Evolutionary conservation across 2,329 filamentous ascomycete genomes (phyloP), one percentile per base, ranked within the genome.

Genomic region (Colletotrichum camelliae): DNA sequence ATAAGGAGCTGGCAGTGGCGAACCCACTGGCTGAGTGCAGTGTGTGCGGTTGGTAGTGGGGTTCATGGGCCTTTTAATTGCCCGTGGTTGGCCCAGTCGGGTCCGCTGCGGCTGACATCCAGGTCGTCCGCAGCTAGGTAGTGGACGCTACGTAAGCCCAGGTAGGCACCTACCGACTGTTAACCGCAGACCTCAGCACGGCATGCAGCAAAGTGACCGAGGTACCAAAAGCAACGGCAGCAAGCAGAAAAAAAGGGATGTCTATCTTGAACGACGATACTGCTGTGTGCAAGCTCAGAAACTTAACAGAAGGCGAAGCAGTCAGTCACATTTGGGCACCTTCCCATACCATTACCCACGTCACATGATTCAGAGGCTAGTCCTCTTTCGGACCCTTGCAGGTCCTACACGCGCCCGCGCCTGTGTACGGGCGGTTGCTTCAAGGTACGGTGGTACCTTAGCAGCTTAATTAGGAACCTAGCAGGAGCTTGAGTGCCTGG

Each of bases 281-380:
- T 31, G 29, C 29, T 8, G 29, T 31, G 31, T 33, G 31, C 31
- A 33, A 33, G 31, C 31, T 33, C 31, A 33, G 31, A 33, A 31
- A 33, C 31, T 10, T 10, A 33, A 33, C 31, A 48, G 39, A n/a
- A 9, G 43, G 43, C n/a, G 43, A 52, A 12, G 43, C 43, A 21
- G n/a, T 52, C 27, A 60, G n/a, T 48, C 39, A 48, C 39, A 48
- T n/a, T 48, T 18, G 18, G 21, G 43, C 43, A 52, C n/a, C 43
- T 21, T 13, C 24, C 21, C 33, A 6, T 33, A 13, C 24, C 21
- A 24, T 58, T 18, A 15, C 55, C 8, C 33, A 21, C 27, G 71
- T 74, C 67, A 74, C 71, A 74, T 74, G 71, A 74, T 64, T 13
- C 1, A 2, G 18, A 8, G 21, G 43, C 67, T 70, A 74, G 33